Percentiles rank a stretch among this genome's conserved stretches.
Evolutionary conservation across 139 green algal species (phyloP).

Genomic region (Coelastrella sp.): DNA sequence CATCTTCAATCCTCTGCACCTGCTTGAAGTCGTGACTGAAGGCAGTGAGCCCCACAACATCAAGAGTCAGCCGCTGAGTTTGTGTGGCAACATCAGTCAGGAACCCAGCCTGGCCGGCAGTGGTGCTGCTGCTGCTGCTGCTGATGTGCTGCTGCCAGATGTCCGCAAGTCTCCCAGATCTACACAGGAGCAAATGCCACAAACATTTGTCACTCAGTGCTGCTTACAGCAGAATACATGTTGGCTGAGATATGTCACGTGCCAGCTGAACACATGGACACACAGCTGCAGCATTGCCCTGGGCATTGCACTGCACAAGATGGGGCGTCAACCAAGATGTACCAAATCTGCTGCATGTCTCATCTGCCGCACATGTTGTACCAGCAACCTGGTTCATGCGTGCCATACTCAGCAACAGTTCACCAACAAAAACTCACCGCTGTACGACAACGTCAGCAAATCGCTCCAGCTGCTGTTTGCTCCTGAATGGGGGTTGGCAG

Average conservation of each 20-base stretch:
- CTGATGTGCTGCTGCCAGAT: slow-evolving; percentile 44
- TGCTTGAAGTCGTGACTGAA: slow-evolving; percentile 80
- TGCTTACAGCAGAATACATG: too few species aligned
- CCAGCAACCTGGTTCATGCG: background rate
- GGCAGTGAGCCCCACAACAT: slow-evolving; percentile 74
- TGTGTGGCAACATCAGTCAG: slow-evolving; percentile 70
- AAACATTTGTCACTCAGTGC: background rate
- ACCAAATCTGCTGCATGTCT: too few species aligned
- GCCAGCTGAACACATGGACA: too few species aligned
- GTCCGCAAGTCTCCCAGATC: slow-evolving; percentile 53
- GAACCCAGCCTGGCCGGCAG: background rate
- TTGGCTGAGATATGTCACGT: too few species aligned
- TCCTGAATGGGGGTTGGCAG: slow-evolving; percentile 77
- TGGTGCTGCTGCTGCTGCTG: background rate
- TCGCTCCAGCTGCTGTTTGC: slow-evolving; percentile 52
- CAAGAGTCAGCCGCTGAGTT: slow-evolving; percentile 78
- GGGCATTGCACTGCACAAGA: too few species aligned
- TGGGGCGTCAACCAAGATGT: too few species aligned
- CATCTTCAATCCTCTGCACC: slow-evolving; percentile 32
- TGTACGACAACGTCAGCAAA: slow-evolving; percentile 66
- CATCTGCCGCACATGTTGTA: too few species aligned
- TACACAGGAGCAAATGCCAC: slow-evolving; percentile 26
- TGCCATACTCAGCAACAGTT: too few species aligned
- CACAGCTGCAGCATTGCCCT: too few species aligned
- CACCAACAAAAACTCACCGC: slow-evolving; percentile 49